A percentile compares a stretch with the other conserved stretches of the same genome.
Conservation (phyloP, 257 asterid species). For the Hygrophila difformis region DNA sequence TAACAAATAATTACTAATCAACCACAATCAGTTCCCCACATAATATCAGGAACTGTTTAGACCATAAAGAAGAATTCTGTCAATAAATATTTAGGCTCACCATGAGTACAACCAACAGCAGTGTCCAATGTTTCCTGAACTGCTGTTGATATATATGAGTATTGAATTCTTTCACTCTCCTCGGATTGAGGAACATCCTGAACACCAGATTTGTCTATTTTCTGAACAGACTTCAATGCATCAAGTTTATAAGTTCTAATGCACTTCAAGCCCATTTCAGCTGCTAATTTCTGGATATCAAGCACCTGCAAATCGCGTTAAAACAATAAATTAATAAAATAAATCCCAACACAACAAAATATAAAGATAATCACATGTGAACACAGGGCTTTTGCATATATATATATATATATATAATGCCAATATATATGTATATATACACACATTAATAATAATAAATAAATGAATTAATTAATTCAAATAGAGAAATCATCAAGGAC, state of each 20-base stretch:
- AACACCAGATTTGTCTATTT: constrained; percentile 27
- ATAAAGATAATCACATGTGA: neutral
- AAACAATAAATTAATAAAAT: constrained; percentile 6
- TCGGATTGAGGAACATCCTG: constrained; percentile 23
- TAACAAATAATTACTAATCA: no score
- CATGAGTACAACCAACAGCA: constrained; percentile 24
- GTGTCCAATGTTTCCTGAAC: constrained; percentile 20
- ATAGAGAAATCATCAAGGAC: no score
- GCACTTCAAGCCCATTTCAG: constrained; percentile 76
- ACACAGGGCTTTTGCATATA: neutral
- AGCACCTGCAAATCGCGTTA: constrained; percentile 49
- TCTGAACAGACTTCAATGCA: constrained; percentile 66
- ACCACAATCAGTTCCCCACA: no score
- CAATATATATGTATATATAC: no score
- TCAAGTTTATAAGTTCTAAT: constrained; percentile 79
- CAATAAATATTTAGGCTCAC: constrained; percentile 23
- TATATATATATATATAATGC: no score
- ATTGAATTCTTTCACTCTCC: constrained; percentile 22
- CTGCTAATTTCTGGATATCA: constrained; percentile 71
- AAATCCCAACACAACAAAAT: neutral
- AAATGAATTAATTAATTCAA: no score
- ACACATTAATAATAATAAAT: no score
- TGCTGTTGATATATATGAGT: constrained; percentile 17
- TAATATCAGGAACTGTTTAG: neutral
- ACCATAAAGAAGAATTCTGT: constrained; percentile 3